Conservation (phyloP, 352 stramenopile genomes). For the Phytophthora agathidicida region DNA sequence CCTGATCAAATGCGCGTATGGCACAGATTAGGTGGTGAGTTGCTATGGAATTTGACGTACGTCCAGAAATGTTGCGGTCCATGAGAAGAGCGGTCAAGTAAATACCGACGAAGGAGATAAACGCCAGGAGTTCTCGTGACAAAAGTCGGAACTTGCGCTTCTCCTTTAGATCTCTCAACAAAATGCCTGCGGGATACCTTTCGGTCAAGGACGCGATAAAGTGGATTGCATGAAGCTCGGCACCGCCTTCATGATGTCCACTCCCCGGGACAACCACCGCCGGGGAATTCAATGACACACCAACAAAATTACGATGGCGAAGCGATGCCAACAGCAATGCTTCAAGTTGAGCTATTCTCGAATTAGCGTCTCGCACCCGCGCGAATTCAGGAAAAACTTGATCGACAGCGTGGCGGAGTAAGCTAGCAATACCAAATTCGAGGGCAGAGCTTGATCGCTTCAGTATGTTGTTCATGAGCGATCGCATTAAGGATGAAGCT, state of each 20-base stretch:
- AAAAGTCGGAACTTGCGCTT: constrained; percentile 75
- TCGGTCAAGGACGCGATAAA: constrained; percentile 15
- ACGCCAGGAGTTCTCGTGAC: constrained; percentile 63
- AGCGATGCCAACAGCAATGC: background rate
- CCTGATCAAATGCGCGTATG: constrained; percentile 28
- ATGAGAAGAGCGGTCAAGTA: constrained; percentile 67
- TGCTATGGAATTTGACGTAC: constrained; percentile 36
- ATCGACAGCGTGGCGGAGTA: too few species aligned
- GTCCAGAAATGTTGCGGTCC: constrained; percentile 73
- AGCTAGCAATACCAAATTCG: background rate
- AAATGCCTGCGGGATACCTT: constrained; percentile 54
- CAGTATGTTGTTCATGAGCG: background rate
- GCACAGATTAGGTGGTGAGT: too few species aligned
- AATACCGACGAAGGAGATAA: constrained; percentile 70
- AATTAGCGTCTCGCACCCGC: too few species aligned
- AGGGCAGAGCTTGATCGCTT: too few species aligned
- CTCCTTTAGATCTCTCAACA: constrained; percentile 66
- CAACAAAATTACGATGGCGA: background rate
- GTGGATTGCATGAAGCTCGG: constrained; percentile 47
- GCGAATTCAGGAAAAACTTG: constrained; percentile 7
- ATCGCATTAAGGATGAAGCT: background rate
- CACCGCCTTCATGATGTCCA: constrained; percentile 42
- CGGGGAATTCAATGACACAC: background rate
- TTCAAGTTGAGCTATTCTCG: constrained; percentile 18
- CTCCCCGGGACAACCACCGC: background rate